Base-by-base conservation (phyloP, 129 eudicot species). In the Escallonia herrerae region DNA sequence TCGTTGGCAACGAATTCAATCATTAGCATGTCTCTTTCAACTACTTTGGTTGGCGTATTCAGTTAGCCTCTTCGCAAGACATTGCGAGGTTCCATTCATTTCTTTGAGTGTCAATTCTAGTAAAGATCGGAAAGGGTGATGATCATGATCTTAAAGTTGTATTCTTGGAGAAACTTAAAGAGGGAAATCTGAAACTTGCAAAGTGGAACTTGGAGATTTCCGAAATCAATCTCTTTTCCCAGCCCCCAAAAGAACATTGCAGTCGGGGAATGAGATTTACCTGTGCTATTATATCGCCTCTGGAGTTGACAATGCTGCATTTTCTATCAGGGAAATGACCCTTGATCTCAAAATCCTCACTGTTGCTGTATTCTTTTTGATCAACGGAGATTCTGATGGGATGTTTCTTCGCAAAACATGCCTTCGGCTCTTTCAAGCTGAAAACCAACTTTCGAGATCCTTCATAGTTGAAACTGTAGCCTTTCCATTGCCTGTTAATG, bases 401-500 rank as follows among this genome's bases (percentile, higher is more conserved):
- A 39, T 59, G 69, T 15, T 70, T 80, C 48, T 67, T 81, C 7
- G 73, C 50, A 3, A 80, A 56, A 67, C 86, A 85, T 12, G 89
- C 60, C 56, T 66, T 79, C 0, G 95, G 95, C 42, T 91, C 91
- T 69, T 83, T 85, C 58, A 87, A 67, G 62, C 85, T 77, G 60
- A 91, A 91, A 39, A 91, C 86, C 67, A 80, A 56, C 72, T 81
- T 85, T 45, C 75, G 77, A 7, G 80, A 77, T 38, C 93, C 90
- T 56, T 74, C 73, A 64, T 70, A 81, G 68, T 78, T 78, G 15
- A 63, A 48, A 33, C 61, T 67, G 66, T 82, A 91, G 42, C 96
- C 89, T 70, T 86, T 87, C 97, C 97, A 91, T 70, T 79, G 74
- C 77, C 68, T 88, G 58, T 78, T 55, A 2, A 87, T 60, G 75